A percentile compares a stretch with the other conserved stretches of the same genome.
Conservation (phyloP, 192 early-diverging fungal species). For the Podila minutissima region DNA sequence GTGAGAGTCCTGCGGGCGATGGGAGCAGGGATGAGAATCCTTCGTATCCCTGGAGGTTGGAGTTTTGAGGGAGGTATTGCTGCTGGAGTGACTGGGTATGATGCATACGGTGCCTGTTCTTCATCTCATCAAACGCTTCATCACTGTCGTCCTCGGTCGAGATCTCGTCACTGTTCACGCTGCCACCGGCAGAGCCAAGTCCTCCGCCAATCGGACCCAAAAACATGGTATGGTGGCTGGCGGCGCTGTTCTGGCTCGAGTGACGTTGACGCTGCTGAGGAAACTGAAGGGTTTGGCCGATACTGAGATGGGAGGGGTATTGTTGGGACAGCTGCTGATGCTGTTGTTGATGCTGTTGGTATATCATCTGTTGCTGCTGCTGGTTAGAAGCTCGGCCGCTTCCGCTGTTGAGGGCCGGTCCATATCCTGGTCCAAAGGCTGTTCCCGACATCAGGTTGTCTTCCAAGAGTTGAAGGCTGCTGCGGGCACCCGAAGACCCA, state of each 20-base stretch:
- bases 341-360: conserved; percentile 16
- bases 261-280: conserved; percentile 49
- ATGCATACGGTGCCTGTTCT: conserved; percentile 34
- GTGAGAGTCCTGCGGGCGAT: conserved; percentile 33
- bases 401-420: conserved; percentile 41
- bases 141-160: conserved; percentile 51
- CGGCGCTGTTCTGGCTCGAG: conserved; percentile 49
- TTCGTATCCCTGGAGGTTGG: conserved; percentile 17
- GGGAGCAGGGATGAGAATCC: conserved; percentile 31
- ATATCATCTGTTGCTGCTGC: conserved; percentile 17
- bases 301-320: conserved; percentile 26
- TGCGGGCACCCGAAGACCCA: conserved; percentile 5
- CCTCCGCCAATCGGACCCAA: conserved; percentile 45
- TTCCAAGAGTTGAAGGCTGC: conserved; percentile 30
- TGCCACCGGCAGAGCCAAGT: conserved; percentile 41
- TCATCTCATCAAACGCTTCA: conserved; percentile 49
- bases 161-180: conserved; percentile 44
- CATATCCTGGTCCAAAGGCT: conserved; percentile 43
- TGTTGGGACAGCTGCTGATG: conserved; percentile 11
- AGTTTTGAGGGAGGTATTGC: background rate
- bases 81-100: conserved; percentile 14
- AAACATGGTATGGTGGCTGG: conserved; percentile 48
- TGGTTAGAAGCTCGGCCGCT: conserved; percentile 6
- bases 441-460: conserved; percentile 27
- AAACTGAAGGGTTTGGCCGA: conserved; percentile 12